Evolutionary conservation across 345 rosid species (phyloP).

Genomic region (Salix brachista): DNA sequence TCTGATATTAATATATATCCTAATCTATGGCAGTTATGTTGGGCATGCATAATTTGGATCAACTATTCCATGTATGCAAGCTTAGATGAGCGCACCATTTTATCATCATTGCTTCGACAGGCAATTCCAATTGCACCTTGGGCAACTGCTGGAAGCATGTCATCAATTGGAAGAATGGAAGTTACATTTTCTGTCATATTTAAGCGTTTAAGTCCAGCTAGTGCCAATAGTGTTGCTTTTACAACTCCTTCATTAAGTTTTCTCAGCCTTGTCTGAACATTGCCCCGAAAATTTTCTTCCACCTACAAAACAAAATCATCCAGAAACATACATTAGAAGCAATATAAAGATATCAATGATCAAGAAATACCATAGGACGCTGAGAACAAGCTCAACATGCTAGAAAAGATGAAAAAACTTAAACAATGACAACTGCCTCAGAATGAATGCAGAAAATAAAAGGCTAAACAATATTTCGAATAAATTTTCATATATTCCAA

Average conservation of each 20-base stretch:
- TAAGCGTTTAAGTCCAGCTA: conserved; percentile 93
- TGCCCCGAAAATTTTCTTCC: conserved; percentile 83
- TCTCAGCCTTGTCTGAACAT: conserved; percentile 86
- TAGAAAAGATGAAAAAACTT: neutral
- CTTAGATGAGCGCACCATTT: conserved; percentile 53
- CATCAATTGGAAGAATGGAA: conserved; percentile 64
- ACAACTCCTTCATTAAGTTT: conserved; percentile 85
- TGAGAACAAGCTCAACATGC: neutral
- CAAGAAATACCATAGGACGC: neutral
- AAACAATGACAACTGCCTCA: neutral
- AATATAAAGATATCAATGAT: neutral
- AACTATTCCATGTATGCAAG: neutral
- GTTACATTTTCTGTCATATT: conserved; percentile 87
- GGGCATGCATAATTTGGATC: neutral
- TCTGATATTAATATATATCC: neutral
- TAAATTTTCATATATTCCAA: neutral
- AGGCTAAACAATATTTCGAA: neutral
- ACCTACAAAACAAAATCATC: conserved; percentile 48
- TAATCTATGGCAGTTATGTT: neutral
- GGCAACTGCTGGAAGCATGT: conserved; percentile 99
- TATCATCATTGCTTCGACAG: conserved; percentile 71
- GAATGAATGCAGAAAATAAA: neutral
- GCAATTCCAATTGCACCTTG: conserved; percentile 99
- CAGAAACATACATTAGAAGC: conserved; percentile 10
- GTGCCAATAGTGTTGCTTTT: conserved; percentile 83